Percentiles rank a stretch among this genome's conserved stretches.
Conservation (phyloP, 129 eudicot species). For the Artemisia annua region DNA sequence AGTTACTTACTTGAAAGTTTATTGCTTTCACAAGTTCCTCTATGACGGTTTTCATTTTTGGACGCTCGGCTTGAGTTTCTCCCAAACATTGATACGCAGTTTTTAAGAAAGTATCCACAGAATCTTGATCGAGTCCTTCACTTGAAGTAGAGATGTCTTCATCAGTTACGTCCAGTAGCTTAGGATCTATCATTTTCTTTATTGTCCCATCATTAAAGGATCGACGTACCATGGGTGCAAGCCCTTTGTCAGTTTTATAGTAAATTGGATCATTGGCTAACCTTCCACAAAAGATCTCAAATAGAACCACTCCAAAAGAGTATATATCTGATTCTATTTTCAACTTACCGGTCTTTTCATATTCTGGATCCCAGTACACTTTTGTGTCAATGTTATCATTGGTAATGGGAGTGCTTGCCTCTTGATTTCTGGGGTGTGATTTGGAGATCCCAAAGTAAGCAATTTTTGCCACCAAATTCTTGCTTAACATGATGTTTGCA, state of each 20-base stretch:
- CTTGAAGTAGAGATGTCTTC: not conserved
- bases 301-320: conserved; percentile 13
- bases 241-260: not conserved
- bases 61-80: conserved; percentile 1
- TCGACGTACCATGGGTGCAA: not conserved
- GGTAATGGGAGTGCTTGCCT: not conserved
- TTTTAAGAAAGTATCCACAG: not conserved
- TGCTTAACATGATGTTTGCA: conserved; percentile 9
- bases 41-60: not conserved
- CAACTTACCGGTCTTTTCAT: not conserved
- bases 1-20: not conserved
- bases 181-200: not conserved
- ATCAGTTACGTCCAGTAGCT: not conserved
- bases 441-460: conserved; percentile 18
- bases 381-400: not conserved
- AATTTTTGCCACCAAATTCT: conserved; percentile 8
- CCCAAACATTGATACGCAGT: not conserved
- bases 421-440: not conserved
- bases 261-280: conserved; percentile 9
- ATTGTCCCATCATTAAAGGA: not conserved
- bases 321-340: not conserved
- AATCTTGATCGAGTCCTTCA: conserved; percentile 1
- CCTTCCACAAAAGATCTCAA: conserved; percentile 11
- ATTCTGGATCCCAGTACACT: conserved; percentile 16
- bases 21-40: not conserved